These are phyloP conservation scores for Erigeron philadelphicus DNA, from an alignment of 140 eudicot genomes.

Conservation along the genomic window DNA sequence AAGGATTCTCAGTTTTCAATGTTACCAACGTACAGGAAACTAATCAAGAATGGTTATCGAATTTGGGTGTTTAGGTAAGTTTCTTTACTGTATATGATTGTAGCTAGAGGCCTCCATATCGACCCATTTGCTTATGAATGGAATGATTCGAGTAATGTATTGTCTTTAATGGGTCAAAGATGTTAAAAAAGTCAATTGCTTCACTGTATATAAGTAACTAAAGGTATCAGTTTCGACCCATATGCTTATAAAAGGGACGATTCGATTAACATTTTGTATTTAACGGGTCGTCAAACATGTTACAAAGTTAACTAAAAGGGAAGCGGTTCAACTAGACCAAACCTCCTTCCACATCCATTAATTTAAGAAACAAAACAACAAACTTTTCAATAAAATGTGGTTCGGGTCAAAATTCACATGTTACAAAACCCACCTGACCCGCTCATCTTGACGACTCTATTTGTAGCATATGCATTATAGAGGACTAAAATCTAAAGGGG, in stretches of 20 bases:
- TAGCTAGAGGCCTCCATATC: neutral
- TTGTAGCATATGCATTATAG: neutral
- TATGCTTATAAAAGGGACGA: neutral
- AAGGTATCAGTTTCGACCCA: neutral
- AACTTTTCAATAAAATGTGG: neutral
- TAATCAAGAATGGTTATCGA: constrained; percentile 69
- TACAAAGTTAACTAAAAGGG: neutral
- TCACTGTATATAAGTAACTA: neutral
- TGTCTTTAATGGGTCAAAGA: too few relatives aligned
- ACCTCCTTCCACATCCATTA: neutral
- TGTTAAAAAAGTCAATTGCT: constrained; percentile 38
- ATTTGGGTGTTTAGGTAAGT: constrained; percentile 88
- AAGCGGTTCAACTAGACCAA: neutral
- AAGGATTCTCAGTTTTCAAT: constrained; percentile 62
- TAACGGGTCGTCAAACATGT: neutral
- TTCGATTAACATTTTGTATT: neutral
- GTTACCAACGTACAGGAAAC: constrained; percentile 58
- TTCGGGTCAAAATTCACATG: neutral
- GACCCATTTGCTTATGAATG: neutral
- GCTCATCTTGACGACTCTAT: neutral
- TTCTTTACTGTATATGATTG: neutral
- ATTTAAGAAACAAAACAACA: neutral
- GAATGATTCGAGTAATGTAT: neutral
- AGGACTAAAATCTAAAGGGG: neutral
- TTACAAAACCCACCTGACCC: neutral